phyloP scores from a whole-genome alignment of 1,284 basidiomycete species.

The Fomes fomentarius region DNA sequence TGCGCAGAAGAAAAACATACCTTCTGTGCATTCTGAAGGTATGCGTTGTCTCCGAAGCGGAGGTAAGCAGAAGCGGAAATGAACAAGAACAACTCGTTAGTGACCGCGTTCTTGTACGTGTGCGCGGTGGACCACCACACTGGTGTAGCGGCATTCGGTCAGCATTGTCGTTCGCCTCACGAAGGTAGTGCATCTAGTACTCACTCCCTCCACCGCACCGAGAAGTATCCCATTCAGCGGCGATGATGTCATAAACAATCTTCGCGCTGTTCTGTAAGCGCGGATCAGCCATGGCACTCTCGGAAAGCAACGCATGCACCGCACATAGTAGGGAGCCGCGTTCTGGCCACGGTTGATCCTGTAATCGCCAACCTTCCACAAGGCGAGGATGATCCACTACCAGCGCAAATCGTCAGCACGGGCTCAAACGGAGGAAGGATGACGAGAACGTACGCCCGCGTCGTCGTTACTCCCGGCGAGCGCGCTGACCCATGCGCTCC shows the following conservation, averaged over 20 bases:
- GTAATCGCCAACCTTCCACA: constrained; percentile 61
- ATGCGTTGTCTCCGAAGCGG: constrained; percentile 39
- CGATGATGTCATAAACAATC: constrained; percentile 52
- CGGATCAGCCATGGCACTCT: not conserved
- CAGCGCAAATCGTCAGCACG: not conserved
- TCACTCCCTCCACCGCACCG: constrained; percentile 45
- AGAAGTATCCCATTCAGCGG: constrained; percentile 44
- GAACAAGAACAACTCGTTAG: constrained; percentile 56
- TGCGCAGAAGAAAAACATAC: no score
- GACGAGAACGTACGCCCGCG: constrained; percentile 48
- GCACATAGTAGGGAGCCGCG: constrained; percentile 33
- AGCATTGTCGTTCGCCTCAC: not conserved
- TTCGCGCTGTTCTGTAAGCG: constrained; percentile 41
- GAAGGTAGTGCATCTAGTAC: constrained; percentile 6
- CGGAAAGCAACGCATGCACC: not conserved
- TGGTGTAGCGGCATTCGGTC: constrained; percentile 19
- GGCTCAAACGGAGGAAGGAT: no score
- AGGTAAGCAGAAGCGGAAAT: constrained; percentile 51
- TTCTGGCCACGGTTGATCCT: constrained; percentile 40
- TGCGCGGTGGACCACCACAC: constrained; percentile 61
- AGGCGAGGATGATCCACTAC: constrained; percentile 54
- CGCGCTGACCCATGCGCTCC: constrained; percentile 42
- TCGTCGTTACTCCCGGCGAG: constrained; percentile 53
- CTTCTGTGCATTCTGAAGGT: constrained; percentile 41
- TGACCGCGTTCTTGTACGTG: constrained; percentile 61